A percentile compares a stretch with the other conserved stretches of the same genome.
Conservation (phyloP, 441 rosid genomes). For the Kokia cookei region DNA sequence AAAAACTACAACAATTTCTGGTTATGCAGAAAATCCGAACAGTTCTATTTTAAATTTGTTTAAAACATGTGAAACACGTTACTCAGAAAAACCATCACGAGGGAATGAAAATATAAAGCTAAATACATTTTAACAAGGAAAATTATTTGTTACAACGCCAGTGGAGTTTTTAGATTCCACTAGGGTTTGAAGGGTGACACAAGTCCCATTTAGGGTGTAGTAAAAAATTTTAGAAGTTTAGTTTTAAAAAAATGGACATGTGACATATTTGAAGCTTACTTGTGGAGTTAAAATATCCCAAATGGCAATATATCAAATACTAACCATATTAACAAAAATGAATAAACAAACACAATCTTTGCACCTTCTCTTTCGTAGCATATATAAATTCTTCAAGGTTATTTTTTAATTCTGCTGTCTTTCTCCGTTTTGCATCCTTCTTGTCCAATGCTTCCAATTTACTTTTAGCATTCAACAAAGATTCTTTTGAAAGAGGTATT, state of each 20-base stretch:
- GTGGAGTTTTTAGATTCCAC: no score
- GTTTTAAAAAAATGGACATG: no score
- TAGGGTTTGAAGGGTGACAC: no score
- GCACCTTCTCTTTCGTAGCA: constrained; percentile 92
- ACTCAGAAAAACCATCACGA: constrained; percentile 1
- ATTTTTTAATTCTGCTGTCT: constrained; percentile 91
- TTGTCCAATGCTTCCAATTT: constrained; percentile 76
- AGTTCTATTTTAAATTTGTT: background rate
- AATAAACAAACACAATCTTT: constrained; percentile 5
- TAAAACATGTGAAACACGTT: background rate
- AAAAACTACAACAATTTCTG: background rate
- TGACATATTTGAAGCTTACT: no score
- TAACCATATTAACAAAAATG: background rate
- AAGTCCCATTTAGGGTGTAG: no score
- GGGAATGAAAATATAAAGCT: background rate
- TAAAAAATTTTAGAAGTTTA: no score
- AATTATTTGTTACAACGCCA: no score
- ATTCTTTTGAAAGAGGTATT: constrained; percentile 56
- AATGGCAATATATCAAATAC: no score
- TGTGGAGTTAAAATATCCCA: no score
- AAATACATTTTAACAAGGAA: background rate
- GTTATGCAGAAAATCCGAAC: background rate
- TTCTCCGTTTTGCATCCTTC: constrained; percentile 81
- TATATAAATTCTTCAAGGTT: constrained; percentile 88
- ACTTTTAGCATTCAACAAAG: constrained; percentile 55